Conservation (phyloP, 2,329 filamentous ascomycete species). For the Colletotrichum tanaceti region DNA sequence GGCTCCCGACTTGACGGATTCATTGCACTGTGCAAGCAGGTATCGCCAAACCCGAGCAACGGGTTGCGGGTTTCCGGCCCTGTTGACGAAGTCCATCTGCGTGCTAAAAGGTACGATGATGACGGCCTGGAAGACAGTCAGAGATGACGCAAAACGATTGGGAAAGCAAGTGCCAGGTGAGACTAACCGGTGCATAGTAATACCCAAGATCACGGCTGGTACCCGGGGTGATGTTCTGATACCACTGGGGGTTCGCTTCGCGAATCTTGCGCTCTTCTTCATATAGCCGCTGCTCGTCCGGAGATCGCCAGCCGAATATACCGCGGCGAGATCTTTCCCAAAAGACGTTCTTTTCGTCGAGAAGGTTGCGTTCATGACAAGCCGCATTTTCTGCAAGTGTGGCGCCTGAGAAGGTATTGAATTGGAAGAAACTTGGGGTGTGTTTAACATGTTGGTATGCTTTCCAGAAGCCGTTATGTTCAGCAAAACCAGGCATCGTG, state of each 20-base stretch:
- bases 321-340: conserved; percentile 36
- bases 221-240: conserved; percentile 30
- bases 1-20: not conserved
- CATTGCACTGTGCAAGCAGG: conserved; percentile 18
- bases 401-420: conserved; percentile 4
- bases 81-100: conserved; percentile 21
- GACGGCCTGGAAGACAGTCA: conserved; percentile 22
- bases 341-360: conserved; percentile 21
- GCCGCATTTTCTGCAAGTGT: conserved; percentile 14
- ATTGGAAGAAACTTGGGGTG: conserved; percentile 17
- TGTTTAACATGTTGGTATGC: conserved; percentile 31
- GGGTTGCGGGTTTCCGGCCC: not conserved
- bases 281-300: conserved; percentile 9
- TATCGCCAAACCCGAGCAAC: conserved; percentile 26
- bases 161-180: not conserved
- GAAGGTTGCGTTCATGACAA: conserved; percentile 25
- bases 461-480: conserved; percentile 24
- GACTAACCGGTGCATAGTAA: conserved; percentile 31
- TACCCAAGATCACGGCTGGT: conserved; percentile 18
- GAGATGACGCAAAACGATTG: not conserved
- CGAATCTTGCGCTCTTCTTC: conserved; percentile 28
- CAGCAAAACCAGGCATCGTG: not conserved
- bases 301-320: conserved; percentile 22
- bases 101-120: conserved; percentile 24
- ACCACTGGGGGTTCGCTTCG: conserved; percentile 29